Evolutionary conservation across 2,329 filamentous ascomycete genomes (phyloP).

Genomic region (Fusarium devonianum): DNA sequence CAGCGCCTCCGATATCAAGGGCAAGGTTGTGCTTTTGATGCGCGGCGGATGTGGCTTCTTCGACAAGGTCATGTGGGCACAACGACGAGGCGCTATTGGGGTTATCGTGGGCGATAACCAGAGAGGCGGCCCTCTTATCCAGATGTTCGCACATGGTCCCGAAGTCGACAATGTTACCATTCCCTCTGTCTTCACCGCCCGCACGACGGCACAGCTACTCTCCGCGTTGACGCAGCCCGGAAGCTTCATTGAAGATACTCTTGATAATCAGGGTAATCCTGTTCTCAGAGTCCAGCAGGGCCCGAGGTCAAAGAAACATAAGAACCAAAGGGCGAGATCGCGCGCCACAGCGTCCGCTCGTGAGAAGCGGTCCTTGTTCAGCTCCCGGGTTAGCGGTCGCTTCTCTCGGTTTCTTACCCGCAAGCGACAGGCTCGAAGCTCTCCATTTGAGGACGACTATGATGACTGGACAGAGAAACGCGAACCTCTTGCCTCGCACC

Average conservation of each 20-base stretch:
- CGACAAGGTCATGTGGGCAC: constrained; percentile 97
- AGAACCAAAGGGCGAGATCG: constrained; percentile 15
- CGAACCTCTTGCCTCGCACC: neutral
- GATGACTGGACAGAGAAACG: constrained; percentile 13
- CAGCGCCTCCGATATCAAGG: constrained; percentile 89
- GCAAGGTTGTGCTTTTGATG: constrained; percentile 90
- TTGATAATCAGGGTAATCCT: constrained; percentile 67
- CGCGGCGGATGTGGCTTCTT: constrained; percentile 95
- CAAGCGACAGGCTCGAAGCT: constrained; percentile 28
- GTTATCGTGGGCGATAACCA: constrained; percentile 95
- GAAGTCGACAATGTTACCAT: constrained; percentile 90
- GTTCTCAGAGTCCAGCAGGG: constrained; percentile 61
- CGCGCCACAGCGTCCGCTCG: constrained; percentile 15
- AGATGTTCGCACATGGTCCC: constrained; percentile 98
- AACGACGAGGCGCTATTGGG: constrained; percentile 85
- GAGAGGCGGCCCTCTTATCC: constrained; percentile 85
- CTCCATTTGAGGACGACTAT: constrained; percentile 19
- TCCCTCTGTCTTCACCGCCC: constrained; percentile 91
- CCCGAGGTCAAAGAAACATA: constrained; percentile 43
- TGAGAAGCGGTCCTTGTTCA: constrained; percentile 23
- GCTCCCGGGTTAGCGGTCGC: constrained; percentile 6
- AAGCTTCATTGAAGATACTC: constrained; percentile 65
- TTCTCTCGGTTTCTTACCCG: constrained; percentile 11
- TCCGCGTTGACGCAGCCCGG: constrained; percentile 83
- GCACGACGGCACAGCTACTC: constrained; percentile 91